A percentile compares a stretch with the other conserved stretches of the same genome.
Conservation (phyloP, 179 eudicot species). For the Beta macrorhiza region DNA sequence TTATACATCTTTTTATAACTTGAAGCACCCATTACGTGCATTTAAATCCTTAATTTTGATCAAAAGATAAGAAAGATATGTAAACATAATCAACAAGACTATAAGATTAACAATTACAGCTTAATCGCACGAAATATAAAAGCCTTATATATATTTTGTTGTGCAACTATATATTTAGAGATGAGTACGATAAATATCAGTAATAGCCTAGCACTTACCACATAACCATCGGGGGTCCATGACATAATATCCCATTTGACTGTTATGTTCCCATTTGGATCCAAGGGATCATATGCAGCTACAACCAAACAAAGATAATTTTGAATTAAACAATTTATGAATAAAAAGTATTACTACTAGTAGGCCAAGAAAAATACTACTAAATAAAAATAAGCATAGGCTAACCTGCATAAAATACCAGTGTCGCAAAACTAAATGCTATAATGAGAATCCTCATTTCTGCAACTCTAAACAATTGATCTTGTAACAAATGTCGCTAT, state of each 20-base stretch:
- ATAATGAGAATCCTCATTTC: constrained; percentile 20
- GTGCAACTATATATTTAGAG: background rate
- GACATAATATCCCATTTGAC: constrained; percentile 80
- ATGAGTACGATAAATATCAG: background rate
- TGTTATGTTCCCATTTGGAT: constrained; percentile 78
- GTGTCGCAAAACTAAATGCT: constrained; percentile 25
- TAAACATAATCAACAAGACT: too few species aligned
- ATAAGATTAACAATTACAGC: too few species aligned
- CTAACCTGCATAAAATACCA: constrained; percentile 32
- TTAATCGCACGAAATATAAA: too few species aligned
- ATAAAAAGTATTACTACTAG: background rate
- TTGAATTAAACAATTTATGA: background rate
- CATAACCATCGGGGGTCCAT: constrained; percentile 85
- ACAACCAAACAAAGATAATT: constrained; percentile 10
- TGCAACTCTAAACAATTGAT: background rate
- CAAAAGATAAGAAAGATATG: too few species aligned
- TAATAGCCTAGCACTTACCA: constrained; percentile 35
- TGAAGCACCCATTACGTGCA: too few species aligned
- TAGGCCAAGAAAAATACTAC: too few species aligned
- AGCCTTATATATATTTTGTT: too few species aligned
- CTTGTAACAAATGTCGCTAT: background rate
- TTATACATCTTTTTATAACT: too few species aligned
- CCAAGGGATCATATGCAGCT: constrained; percentile 86
- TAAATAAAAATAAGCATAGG: background rate
- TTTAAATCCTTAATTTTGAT: too few species aligned